These are phyloP conservation scores for Paracamarosporium sp. DNA, from an alignment of 2,329 filamentous ascomycete genomes.

Conservation along the genomic window DNA sequence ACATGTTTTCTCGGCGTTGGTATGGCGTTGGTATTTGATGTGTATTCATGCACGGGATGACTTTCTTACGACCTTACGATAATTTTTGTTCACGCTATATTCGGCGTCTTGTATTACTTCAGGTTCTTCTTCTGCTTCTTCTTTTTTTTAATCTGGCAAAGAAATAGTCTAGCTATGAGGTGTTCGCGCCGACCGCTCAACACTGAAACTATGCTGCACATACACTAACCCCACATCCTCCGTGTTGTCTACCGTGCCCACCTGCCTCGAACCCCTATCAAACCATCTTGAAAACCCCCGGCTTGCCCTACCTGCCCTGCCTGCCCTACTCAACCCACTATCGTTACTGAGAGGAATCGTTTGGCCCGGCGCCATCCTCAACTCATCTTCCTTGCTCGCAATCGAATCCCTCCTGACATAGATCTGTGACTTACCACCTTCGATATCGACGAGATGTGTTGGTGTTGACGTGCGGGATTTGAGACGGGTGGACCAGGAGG, in stretches of 20 bases:
- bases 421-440: constrained; percentile 7
- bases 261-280: constrained; percentile 7
- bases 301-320: constrained; percentile 5
- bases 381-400: constrained; percentile 1
- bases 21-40: background rate
- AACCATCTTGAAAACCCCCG: constrained; percentile 20
- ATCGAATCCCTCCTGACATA: constrained; percentile 1
- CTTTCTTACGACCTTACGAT: background rate
- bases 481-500: constrained; percentile 10
- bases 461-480: constrained; percentile 12
- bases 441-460: constrained; percentile 12
- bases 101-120: background rate
- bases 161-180: background rate
- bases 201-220: constrained; percentile 14
- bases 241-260: constrained; percentile 17
- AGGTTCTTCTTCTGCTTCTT: no score
- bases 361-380: constrained; percentile 14
- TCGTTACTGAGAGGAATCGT: no score
- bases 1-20: background rate
- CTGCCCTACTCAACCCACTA: no score
- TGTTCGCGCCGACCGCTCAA: constrained; percentile 2
- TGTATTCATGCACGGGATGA: background rate
- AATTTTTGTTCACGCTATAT: background rate
- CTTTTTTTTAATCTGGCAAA: background rate
- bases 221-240: constrained; percentile 22